Evolutionary conservation across 2,329 filamentous ascomycete species (phyloP).

Genomic region (Trichophyton verrucosum): DNA sequence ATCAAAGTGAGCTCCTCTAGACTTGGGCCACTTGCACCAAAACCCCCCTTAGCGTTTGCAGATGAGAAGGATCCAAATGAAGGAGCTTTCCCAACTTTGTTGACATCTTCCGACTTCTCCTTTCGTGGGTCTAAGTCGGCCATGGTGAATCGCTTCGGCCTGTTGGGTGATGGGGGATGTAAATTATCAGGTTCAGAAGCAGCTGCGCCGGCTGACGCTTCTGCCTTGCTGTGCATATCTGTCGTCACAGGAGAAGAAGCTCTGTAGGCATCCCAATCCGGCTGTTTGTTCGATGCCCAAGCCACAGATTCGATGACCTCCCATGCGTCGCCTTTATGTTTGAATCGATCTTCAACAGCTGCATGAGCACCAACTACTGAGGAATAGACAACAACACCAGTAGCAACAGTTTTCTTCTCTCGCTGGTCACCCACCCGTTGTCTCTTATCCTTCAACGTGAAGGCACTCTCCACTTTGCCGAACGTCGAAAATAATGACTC

Average conservation of each 20-base stretch:
- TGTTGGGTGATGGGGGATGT: conserved; percentile 12
- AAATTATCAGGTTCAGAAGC: conserved; percentile 4
- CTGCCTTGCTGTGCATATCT: not conserved
- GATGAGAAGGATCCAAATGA: conserved; percentile 33
- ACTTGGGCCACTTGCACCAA: conserved; percentile 23
- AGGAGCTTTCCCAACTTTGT: conserved; percentile 23
- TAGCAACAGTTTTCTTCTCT: conserved; percentile 41
- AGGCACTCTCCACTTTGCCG: conserved; percentile 44
- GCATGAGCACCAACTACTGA: conserved; percentile 47
- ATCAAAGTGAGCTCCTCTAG: conserved; percentile 43
- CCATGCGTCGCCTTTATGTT: conserved; percentile 33
- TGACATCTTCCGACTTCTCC: conserved; percentile 13
- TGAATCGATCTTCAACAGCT: conserved; percentile 41
- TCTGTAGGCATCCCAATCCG: conserved; percentile 30
- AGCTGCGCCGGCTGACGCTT: conserved; percentile 6
- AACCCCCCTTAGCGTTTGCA: conserved; percentile 18
- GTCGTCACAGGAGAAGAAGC: conserved; percentile 13
- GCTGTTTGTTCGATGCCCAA: conserved; percentile 43
- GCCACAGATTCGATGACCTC: conserved; percentile 40
- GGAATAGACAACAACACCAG: conserved; percentile 44
- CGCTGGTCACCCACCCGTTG: conserved; percentile 37
- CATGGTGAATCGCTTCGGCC: conserved; percentile 23
- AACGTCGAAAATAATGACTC: conserved; percentile 40
- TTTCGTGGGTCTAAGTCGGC: conserved; percentile 20
- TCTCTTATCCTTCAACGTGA: conserved; percentile 47